Evolutionary conservation across 331 rosid species (phyloP).

Genomic region (Rhamnella rubrinervis): DNA sequence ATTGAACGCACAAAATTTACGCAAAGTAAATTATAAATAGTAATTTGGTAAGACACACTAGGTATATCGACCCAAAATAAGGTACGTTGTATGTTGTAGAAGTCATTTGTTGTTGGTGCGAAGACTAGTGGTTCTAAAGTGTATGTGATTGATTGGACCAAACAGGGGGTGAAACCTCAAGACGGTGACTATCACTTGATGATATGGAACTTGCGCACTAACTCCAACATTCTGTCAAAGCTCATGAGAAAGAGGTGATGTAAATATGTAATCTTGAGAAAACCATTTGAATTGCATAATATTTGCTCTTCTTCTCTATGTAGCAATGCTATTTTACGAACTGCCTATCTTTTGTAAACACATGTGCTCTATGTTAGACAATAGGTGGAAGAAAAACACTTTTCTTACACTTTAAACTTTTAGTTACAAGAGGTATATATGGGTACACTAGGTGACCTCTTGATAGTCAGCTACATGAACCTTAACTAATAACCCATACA

Average conservation of each 20-base stretch:
- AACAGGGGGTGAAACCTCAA: constrained; percentile 34
- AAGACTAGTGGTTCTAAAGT: constrained; percentile 80
- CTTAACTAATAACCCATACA: no score
- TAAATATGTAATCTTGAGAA: constrained; percentile 1
- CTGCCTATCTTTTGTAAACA: neutral
- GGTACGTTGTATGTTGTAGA: constrained; percentile 86
- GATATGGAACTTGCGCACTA: constrained; percentile 86
- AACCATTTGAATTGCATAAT: neutral
- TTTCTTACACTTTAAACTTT: no score
- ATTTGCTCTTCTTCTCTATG: constrained; percentile 1
- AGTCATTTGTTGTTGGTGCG: constrained; percentile 55
- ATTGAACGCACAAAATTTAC: no score
- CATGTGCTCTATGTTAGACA: neutral
- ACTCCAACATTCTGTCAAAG: constrained; percentile 63
- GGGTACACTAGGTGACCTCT: no score
- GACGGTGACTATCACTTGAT: constrained; percentile 48
- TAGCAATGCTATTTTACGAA: neutral
- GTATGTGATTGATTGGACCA: constrained; percentile 62
- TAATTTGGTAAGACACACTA: constrained; percentile 77
- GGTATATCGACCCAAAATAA: constrained; percentile 82
- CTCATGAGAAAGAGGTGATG: constrained; percentile 82
- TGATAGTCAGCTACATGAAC: no score
- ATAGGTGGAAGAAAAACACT: no score
- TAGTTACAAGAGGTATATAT: no score
- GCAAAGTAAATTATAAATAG: no score